Evolutionary conservation across 2,329 filamentous ascomycete species (phyloP).

Genomic region (Claviceps monticola): DNA sequence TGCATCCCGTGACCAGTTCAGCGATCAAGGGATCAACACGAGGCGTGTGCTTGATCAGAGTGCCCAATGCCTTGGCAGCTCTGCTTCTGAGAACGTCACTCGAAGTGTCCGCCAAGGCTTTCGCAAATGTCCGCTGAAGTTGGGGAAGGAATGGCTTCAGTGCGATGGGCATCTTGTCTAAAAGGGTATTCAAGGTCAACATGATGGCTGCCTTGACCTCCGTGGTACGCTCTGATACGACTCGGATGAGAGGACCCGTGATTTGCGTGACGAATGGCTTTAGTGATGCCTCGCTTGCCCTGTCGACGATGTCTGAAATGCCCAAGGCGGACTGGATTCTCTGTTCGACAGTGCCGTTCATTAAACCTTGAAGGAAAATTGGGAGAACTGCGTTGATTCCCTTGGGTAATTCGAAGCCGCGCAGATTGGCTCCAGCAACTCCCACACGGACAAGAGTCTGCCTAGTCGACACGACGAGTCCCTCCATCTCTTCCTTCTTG

Average conservation of each 20-base stretch:
- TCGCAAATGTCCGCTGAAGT: conserved; percentile 90
- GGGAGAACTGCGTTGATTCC: conserved; percentile 93
- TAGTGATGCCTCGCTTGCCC: conserved; percentile 73
- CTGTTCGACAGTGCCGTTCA: conserved; percentile 91
- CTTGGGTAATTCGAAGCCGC: conserved; percentile 86
- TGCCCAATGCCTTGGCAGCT: conserved; percentile 87
- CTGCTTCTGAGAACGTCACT: conserved; percentile 78
- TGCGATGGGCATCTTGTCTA: conserved; percentile 92
- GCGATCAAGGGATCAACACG: conserved; percentile 86
- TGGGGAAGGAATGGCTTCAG: conserved; percentile 96
- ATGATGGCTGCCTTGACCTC: conserved; percentile 95
- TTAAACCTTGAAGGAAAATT: conserved; percentile 93
- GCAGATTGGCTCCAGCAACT: conserved; percentile 67
- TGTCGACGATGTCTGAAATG: conserved; percentile 90
- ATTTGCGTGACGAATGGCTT: conserved; percentile 96
- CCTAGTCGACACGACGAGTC: conserved; percentile 71
- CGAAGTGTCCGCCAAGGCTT: conserved; percentile 82
- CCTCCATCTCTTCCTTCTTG: conserved; percentile 96
- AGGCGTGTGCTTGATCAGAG: conserved; percentile 87
- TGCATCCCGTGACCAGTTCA: conserved; percentile 90
- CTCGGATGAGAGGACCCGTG: conserved; percentile 91
- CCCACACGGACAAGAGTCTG: conserved; percentile 81
- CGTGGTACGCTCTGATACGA: conserved; percentile 88
- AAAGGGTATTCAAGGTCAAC: conserved; percentile 81
- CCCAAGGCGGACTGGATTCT: conserved; percentile 82